A percentile compares a stretch with the other conserved stretches of the same genome.
phyloP scores from a whole-genome alignment of 2,329 filamentous ascomycete genomes.

The Botrytis medusae region DNA sequence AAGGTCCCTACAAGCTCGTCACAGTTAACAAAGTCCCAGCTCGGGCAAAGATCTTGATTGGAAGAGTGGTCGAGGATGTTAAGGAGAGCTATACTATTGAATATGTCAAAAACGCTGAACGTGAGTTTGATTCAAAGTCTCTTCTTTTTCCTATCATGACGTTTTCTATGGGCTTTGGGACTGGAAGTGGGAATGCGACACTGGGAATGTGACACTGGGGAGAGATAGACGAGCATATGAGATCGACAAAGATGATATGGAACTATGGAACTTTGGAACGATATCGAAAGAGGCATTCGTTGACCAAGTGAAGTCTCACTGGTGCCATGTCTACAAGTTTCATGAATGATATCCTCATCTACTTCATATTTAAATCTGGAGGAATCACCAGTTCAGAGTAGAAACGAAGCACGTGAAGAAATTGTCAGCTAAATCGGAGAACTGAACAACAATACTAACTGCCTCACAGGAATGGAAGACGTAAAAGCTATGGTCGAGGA shows the following conservation, averaged over 20 bases:
- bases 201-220: too few relatives aligned
- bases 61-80: slow-evolving; percentile 58
- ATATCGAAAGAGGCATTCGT: not conserved
- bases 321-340: fast-evolving
- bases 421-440: too few relatives aligned
- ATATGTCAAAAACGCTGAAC: slow-evolving; percentile 61
- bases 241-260: not conserved
- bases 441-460: not conserved
- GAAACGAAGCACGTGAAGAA: not conserved
- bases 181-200: too few relatives aligned
- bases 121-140: slow-evolving; percentile 43
- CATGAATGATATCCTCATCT: not conserved
- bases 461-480: slow-evolving; percentile 50
- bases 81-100: slow-evolving; percentile 64
- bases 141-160: not conserved
- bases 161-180: not conserved
- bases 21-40: slow-evolving; percentile 69
- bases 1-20: slow-evolving; percentile 61
- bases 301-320: not conserved
- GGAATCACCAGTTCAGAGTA: fast-evolving
- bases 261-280: not conserved
- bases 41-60: slow-evolving; percentile 61
- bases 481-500: slow-evolving; percentile 54
- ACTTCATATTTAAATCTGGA: not conserved
- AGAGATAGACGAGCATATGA: not conserved